Conservation (phyloP, 2,329 filamentous ascomycete genomes). For the Cladosporium austrohemisphaericum region DNA sequence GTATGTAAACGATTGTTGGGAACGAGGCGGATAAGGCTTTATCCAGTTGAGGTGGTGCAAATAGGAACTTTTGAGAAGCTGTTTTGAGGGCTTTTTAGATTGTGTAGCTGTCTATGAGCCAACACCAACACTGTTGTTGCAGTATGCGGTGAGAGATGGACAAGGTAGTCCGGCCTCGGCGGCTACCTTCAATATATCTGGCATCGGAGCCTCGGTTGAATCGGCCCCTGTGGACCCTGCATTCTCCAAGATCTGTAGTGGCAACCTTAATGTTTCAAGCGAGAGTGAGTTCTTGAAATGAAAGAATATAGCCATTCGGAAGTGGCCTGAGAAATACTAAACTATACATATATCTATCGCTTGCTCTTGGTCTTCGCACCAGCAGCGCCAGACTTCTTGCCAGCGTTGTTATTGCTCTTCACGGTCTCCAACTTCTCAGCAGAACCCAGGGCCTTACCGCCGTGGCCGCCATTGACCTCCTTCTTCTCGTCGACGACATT, state of each 20-base stretch:
- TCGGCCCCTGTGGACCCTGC: background rate
- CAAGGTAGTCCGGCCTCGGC: too few relatives aligned
- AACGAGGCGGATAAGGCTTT: background rate
- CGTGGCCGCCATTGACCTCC: constrained; percentile 7
- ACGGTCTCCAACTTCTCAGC: constrained; percentile 3
- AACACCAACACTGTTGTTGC: too few relatives aligned
- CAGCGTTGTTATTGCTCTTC: constrained; percentile 11
- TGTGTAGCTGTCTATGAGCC: too few relatives aligned
- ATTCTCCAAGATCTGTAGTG: background rate
- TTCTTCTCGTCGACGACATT: constrained; percentile 4
- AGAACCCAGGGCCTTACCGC: constrained; percentile 2
- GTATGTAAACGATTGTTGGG: constrained; percentile 1
- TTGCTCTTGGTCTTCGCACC: constrained; percentile 14
- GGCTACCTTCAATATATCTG: too few relatives aligned
- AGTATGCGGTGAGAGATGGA: too few relatives aligned
- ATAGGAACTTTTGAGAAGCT: too few relatives aligned
- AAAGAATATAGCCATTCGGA: background rate
- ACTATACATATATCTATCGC: constrained; percentile 10
- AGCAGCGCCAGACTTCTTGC: constrained; percentile 12
- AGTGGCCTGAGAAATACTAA: background rate
- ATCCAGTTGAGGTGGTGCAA: too few relatives aligned
- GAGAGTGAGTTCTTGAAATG: background rate
- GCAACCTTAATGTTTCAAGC: background rate
- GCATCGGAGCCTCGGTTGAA: background rate
- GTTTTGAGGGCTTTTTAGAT: too few relatives aligned